Conservation (phyloP, 192 early-diverging fungal species). For the Chytriomyces sp. region DNA sequence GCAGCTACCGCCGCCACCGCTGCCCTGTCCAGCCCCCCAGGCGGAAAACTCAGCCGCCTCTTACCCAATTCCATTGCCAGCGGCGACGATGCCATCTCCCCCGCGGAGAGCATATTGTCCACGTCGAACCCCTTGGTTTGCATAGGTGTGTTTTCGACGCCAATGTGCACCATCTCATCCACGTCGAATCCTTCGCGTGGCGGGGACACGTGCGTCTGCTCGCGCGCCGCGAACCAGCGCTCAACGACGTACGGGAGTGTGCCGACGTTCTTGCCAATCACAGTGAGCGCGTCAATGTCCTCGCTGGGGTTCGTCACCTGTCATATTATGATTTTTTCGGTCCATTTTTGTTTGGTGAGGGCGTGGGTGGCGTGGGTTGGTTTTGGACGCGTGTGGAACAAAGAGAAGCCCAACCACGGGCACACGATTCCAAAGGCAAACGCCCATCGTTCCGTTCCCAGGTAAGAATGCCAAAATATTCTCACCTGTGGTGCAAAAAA, state of each 20-base stretch:
- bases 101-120: background rate
- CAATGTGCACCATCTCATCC: slow-evolving; percentile 11
- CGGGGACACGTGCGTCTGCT: background rate
- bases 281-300: slow-evolving; percentile 15
- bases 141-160: background rate
- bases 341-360: no score
- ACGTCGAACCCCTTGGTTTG: slow-evolving; percentile 15
- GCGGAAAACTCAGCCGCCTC: slow-evolving; percentile 3
- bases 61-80: background rate
- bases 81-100: background rate
- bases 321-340: no score
- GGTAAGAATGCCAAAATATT: no score
- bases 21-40: background rate
- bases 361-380: no score
- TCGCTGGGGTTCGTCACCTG: background rate
- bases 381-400: no score
- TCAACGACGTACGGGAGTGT: background rate
- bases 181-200: background rate
- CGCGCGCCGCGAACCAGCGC: slow-evolving; percentile 4
- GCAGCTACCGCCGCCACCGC: background rate
- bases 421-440: no score
- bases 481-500: slow-evolving; percentile 14
- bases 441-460: no score
- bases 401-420: no score
- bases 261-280: background rate